Conservation (phyloP, 2,329 filamentous ascomycete species). For the Fusarium ramigenum region DNA sequence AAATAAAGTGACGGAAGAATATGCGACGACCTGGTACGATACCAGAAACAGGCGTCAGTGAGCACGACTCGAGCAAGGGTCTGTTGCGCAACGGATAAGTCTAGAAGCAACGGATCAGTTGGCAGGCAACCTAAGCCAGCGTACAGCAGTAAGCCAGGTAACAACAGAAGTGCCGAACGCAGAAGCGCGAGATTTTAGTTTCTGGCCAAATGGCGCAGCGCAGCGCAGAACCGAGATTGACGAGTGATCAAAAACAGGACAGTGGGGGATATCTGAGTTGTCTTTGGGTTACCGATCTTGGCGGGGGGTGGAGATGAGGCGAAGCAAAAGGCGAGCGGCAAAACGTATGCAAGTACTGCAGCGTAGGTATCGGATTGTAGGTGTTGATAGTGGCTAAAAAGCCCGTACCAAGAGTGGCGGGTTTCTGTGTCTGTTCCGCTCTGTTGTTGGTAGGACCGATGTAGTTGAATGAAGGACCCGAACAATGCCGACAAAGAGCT, state of each 20-base stretch:
- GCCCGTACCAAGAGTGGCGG: slow-evolving; percentile 21
- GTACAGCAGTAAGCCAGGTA: slow-evolving; percentile 31
- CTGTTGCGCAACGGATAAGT: slow-evolving; percentile 34
- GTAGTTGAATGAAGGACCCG: background rate
- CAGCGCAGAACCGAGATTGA: slow-evolving; percentile 18
- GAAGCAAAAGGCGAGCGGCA: slow-evolving; percentile 17
- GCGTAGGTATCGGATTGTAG: slow-evolving; percentile 9
- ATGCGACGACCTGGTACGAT: slow-evolving; percentile 30
- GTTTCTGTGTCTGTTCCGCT: slow-evolving; percentile 1
- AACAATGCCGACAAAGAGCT: slow-evolving; percentile 11
- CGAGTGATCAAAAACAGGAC: slow-evolving; percentile 27
- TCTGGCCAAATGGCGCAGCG: slow-evolving; percentile 12
- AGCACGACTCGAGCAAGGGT: slow-evolving; percentile 34
- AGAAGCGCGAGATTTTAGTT: slow-evolving; percentile 10
- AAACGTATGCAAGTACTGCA: slow-evolving; percentile 1
- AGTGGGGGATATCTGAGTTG: slow-evolving; percentile 32
- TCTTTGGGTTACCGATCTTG: slow-evolving; percentile 29
- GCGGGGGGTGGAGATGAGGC: slow-evolving; percentile 34
- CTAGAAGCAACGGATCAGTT: slow-evolving; percentile 30
- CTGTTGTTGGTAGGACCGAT: slow-evolving; percentile 15
- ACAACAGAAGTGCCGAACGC: slow-evolving; percentile 22
- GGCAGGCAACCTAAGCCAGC: slow-evolving; percentile 24
- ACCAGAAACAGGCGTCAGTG: slow-evolving; percentile 17
- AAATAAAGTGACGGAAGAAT: slow-evolving; percentile 15
- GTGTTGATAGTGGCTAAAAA: slow-evolving; percentile 29